Evolutionary conservation across 2,329 filamentous ascomycete genomes (phyloP).

Genomic region (Colletotrichum siamense): DNA sequence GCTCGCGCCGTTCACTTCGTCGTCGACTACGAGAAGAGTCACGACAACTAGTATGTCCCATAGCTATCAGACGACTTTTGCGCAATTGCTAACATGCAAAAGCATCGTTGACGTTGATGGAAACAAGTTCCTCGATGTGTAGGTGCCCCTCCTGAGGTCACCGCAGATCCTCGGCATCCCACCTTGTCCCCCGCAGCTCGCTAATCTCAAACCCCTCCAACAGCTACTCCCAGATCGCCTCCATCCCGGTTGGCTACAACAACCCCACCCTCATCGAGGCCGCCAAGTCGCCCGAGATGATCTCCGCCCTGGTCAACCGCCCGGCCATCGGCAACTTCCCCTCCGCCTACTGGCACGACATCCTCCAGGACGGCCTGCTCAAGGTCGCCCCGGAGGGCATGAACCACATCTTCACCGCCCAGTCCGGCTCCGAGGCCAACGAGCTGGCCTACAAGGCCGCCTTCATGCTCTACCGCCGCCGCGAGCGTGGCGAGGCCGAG

Average conservation of each 20-base stretch:
- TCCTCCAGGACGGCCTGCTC: constrained; percentile 74
- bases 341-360: constrained; percentile 74
- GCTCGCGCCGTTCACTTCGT: constrained; percentile 58
- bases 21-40: constrained; percentile 57
- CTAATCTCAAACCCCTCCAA: not conserved
- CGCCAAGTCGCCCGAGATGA: constrained; percentile 74
- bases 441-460: constrained; percentile 87
- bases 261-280: constrained; percentile 72
- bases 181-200: not conserved
- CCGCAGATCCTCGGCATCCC: not conserved
- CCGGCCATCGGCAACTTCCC: constrained; percentile 85
- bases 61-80: accelerated
- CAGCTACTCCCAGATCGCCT: constrained; percentile 81
- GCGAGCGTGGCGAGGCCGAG: constrained; percentile 73
- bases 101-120: constrained; percentile 55
- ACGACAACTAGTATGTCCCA: constrained; percentile 50
- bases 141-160: constrained; percentile 22
- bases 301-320: constrained; percentile 76
- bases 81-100: not conserved
- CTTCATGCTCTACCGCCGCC: constrained; percentile 80
- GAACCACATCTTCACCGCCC: constrained; percentile 81
- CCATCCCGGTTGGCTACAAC: constrained; percentile 84
- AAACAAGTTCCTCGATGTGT: constrained; percentile 56
- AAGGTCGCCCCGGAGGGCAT: constrained; percentile 76
- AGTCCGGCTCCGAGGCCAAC: constrained; percentile 82